A percentile compares a stretch with the other conserved stretches of the same genome.
Conservation (phyloP, 2,329 filamentous ascomycete genomes). For the Fusarium nanum region DNA sequence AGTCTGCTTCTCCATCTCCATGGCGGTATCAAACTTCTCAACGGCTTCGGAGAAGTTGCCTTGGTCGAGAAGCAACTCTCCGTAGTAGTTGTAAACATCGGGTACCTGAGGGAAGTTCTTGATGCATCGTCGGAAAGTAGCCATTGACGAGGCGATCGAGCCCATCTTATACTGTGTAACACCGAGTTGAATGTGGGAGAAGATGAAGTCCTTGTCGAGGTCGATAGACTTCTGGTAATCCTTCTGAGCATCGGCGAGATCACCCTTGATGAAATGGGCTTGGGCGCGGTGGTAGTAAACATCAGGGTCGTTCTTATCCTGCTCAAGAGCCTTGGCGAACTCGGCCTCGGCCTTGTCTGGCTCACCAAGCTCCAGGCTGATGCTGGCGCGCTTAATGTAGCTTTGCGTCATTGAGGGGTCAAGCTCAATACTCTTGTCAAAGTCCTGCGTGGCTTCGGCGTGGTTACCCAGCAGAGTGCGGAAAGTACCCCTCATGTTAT, state of each 20-base stretch:
- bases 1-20: conserved; percentile 96
- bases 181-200: conserved; percentile 98
- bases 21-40: conserved; percentile 97
- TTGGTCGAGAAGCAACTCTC: conserved; percentile 95
- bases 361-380: conserved; percentile 92
- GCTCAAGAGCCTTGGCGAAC: conserved; percentile 84
- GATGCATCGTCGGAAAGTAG: conserved; percentile 95
- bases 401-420: conserved; percentile 91
- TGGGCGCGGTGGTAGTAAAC: conserved; percentile 99
- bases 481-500: conserved; percentile 98
- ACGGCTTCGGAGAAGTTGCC: conserved; percentile 95
- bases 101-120: conserved; percentile 98
- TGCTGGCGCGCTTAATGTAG: conserved; percentile 98
- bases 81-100: conserved; percentile 99
- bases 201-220: conserved; percentile 95
- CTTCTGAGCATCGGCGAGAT: conserved; percentile 93
- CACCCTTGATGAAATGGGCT: conserved; percentile 95
- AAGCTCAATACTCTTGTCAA: conserved; percentile 93
- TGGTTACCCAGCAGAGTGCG: conserved; percentile 92
- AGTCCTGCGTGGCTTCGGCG: conserved; percentile 81
- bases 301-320: conserved; percentile 91
- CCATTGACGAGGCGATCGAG: conserved; percentile 96
- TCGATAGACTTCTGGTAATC: conserved; percentile 99
- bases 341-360: conserved; percentile 88
- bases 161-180: conserved; percentile 99